Percentiles rank a stretch among this genome's conserved stretches.
Evolutionary conservation across 768 basidiomycete genomes (phyloP).

Genomic region (Filobasidium wieringae): DNA sequence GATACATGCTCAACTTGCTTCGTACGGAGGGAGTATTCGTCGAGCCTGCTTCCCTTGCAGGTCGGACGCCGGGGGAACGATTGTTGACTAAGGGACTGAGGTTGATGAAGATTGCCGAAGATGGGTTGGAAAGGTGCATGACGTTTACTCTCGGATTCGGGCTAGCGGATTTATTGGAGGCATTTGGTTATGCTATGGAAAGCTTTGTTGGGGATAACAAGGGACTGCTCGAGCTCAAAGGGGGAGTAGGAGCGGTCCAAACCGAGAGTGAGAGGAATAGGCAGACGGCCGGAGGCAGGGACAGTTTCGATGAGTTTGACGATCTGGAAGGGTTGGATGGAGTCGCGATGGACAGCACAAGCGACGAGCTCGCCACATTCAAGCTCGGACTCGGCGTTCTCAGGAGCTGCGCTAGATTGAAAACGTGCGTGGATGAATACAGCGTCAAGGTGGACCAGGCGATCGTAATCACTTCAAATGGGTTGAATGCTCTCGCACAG

Average conservation of each 20-base stretch:
- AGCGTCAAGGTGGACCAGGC: neutral
- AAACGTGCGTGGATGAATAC: neutral
- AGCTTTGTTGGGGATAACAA: neutral
- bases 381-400: neutral
- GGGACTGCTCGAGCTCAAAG: neutral
- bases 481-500: slow-evolving; percentile 31
- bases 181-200: neutral
- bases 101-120: slow-evolving; percentile 66
- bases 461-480: neutral
- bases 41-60: neutral
- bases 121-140: slow-evolving; percentile 60
- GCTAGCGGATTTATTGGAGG: slow-evolving; percentile 52
- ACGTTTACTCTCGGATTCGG: slow-evolving; percentile 86
- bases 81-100: slow-evolving; percentile 64
- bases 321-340: slow-evolving; percentile 51
- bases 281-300: neutral
- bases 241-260: neutral
- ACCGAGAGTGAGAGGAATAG: neutral
- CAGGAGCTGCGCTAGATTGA: neutral
- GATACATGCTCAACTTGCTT: slow-evolving; percentile 1
- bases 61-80: slow-evolving; percentile 45
- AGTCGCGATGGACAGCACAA: neutral
- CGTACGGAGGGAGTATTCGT: slow-evolving; percentile 15
- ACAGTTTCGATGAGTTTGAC: slow-evolving; percentile 39
- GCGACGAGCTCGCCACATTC: neutral